A percentile compares a stretch with the other conserved stretches of the same genome.
These are phyloP conservation scores for Vigna trinervia DNA, from an alignment of 306 rosid species.

Conservation along the genomic window DNA sequence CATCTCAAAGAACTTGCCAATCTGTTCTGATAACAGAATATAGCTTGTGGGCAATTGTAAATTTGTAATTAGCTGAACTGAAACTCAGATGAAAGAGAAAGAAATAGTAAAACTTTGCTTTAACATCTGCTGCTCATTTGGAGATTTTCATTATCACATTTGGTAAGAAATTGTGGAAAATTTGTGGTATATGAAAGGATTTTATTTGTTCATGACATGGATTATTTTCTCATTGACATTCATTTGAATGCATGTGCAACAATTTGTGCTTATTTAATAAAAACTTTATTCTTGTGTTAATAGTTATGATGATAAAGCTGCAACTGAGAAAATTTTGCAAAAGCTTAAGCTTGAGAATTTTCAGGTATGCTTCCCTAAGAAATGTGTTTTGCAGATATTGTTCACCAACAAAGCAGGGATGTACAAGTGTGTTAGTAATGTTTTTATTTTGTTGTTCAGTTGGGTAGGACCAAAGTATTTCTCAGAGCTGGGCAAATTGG, in stretches of 20 bases:
- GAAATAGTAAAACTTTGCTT: conserved; percentile 8
- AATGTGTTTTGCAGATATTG: conserved; percentile 29
- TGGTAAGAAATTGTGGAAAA: neutral
- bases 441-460: conserved; percentile 54
- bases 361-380: conserved; percentile 65
- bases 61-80: neutral
- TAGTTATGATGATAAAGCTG: conserved; percentile 80
- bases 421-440: conserved; percentile 24
- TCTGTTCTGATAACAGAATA: neutral
- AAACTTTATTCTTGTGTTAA: conserved; percentile 32
- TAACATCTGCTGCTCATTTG: conserved; percentile 5
- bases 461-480: conserved; percentile 93
- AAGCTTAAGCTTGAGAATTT: conserved; percentile 81
- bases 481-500: conserved; percentile 99
- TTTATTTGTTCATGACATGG: conserved; percentile 29
- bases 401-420: conserved; percentile 31
- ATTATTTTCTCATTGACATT: conserved; percentile 17
- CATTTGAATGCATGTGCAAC: conserved; percentile 32
- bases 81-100: neutral
- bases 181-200: neutral
- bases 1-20: neutral
- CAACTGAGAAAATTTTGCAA: conserved; percentile 72
- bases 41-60: neutral
- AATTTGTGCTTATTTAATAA: conserved; percentile 19
- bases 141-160: conserved; percentile 17